Evolutionary conservation across 345 rosid genomes (phyloP).

Genomic region (Kandelia obovata): DNA sequence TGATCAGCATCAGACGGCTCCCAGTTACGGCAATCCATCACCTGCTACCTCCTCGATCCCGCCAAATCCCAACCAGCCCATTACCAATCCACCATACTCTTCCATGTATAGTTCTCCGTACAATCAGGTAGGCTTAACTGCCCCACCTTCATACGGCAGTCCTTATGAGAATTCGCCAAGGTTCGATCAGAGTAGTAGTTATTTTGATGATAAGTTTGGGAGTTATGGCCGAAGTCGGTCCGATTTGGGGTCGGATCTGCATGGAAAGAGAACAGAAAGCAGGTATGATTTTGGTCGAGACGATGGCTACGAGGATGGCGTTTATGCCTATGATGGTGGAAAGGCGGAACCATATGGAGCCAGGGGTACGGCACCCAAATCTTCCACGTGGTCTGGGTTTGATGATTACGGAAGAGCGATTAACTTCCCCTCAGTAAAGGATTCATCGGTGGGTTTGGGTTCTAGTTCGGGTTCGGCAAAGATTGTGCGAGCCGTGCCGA

Average conservation of each 20-base stretch:
- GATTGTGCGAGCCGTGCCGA: constrained; percentile 90
- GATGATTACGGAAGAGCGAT: constrained; percentile 94
- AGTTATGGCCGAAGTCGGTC: constrained; percentile 40
- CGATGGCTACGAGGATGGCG: constrained; percentile 75
- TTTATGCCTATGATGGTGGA: constrained; percentile 79
- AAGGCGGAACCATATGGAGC: constrained; percentile 91
- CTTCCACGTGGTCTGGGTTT: constrained; percentile 64
- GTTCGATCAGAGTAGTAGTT: constrained; percentile 46
- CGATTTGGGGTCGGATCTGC: constrained; percentile 54
- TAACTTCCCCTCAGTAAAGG: constrained; percentile 55
- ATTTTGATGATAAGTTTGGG: constrained; percentile 48
- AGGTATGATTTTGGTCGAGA: constrained; percentile 40
- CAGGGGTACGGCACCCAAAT: constrained; percentile 82
- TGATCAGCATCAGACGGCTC: constrained; percentile 58
- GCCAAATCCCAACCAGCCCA: constrained; percentile 27
- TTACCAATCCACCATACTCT: constrained; percentile 20
- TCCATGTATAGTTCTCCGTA: constrained; percentile 44
- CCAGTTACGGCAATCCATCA: constrained; percentile 31
- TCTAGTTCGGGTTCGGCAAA: constrained; percentile 45
- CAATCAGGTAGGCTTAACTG: constrained; percentile 39
- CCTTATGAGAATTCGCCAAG: constrained; percentile 51
- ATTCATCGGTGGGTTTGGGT: constrained; percentile 30
- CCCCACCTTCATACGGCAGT: constrained; percentile 39
- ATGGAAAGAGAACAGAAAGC: constrained; percentile 59
- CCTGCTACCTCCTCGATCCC: constrained; percentile 26